These are phyloP conservation scores for Saccharomycopsis hybrid DNA, from an alignment of 1,139 yeast genomes.

Conservation along the genomic window DNA sequence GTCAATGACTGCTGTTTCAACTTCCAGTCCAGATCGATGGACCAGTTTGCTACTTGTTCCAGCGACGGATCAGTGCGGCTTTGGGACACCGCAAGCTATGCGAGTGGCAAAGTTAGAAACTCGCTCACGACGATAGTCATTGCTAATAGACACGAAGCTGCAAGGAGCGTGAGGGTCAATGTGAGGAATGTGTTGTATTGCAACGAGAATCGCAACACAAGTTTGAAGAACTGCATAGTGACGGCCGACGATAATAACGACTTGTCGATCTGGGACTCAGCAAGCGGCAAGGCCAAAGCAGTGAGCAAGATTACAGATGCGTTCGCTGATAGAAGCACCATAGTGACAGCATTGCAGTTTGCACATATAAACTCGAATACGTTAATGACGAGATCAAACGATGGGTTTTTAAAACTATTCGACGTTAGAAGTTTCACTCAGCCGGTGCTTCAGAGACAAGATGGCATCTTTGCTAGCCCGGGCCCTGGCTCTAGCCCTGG, in stretches of 20 bases:
- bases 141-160: not conserved
- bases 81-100: constrained; percentile 8
- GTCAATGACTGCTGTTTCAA: constrained; percentile 5
- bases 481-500: too few species aligned
- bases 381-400: not conserved
- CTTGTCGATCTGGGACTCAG: not conserved
- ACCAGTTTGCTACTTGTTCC: constrained; percentile 8
- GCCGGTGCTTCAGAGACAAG: not conserved
- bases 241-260: not conserved
- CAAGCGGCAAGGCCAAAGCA: too few species aligned
- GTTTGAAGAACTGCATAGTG: not conserved
- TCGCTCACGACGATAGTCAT: not conserved
- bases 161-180: not conserved
- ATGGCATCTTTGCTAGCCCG: too few species aligned
- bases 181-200: not conserved
- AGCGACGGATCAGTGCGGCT: constrained; percentile 6
- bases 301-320: too few species aligned
- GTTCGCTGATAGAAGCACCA: too few species aligned
- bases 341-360: too few species aligned
- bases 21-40: not conserved
- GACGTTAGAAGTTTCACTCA: not conserved
- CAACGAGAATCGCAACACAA: not conserved
- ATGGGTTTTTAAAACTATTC: not conserved
- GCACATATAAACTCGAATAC: not conserved
- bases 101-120: not conserved